Conservation (phyloP, 306 rosid species). For the Prunus salicina region DNA sequence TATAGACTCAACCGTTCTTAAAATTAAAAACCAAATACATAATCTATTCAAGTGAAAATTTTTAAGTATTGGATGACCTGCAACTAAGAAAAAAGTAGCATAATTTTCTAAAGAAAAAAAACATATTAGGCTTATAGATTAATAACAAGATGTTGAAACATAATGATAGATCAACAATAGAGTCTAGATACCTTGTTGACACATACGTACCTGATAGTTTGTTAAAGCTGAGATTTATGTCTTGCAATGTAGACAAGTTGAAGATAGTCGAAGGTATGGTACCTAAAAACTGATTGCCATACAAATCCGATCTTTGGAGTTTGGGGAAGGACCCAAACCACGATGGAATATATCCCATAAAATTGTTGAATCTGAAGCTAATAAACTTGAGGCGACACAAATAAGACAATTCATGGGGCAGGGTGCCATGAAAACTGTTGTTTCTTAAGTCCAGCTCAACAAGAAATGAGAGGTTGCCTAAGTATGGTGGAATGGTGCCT, state of each 20-base stretch:
- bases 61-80: too few species aligned
- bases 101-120: too few species aligned
- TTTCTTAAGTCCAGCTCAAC: background rate
- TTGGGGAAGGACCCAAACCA: slow-evolving; percentile 14
- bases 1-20: too few species aligned
- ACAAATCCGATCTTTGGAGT: background rate
- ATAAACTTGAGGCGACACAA: slow-evolving; percentile 4
- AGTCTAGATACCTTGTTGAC: background rate
- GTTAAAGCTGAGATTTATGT: background rate
- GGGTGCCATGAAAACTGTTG: slow-evolving; percentile 18
- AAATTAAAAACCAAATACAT: too few species aligned
- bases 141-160: too few species aligned
- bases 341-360: slow-evolving; percentile 2
- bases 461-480: slow-evolving; percentile 27
- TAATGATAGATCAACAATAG: too few species aligned
- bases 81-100: too few species aligned
- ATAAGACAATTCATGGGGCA: background rate
- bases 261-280: rapidly evolving
- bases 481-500: slow-evolving; percentile 17
- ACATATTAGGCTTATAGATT: too few species aligned
- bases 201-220: slow-evolving; percentile 4
- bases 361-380: background rate
- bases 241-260: background rate
- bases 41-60: too few species aligned
- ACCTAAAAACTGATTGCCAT: background rate